Evolutionary conservation across 2,329 filamentous ascomycete species (phyloP).

Genomic region (Monilinia aucupariae): DNA sequence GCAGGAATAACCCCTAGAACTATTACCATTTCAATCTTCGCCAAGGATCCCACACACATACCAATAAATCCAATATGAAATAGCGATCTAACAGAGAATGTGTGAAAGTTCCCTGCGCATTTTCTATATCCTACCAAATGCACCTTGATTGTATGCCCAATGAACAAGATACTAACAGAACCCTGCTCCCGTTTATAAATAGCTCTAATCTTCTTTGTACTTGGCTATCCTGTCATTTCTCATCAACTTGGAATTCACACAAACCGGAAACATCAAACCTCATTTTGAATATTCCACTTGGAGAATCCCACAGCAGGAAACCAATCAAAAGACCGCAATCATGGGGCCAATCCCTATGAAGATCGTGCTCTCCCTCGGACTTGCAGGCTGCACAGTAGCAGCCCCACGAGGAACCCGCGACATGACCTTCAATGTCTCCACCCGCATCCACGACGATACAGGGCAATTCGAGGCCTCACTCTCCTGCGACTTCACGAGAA

Average conservation of each 20-base stretch:
- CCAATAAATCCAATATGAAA: not conserved
- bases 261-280: not conserved
- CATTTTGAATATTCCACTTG: not conserved
- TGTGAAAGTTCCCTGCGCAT: not conserved
- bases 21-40: not conserved
- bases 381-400: not conserved
- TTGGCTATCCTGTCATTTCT: not conserved
- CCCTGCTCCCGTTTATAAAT: not conserved
- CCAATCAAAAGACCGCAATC: not conserved
- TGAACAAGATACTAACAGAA: not conserved
- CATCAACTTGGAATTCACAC: not conserved
- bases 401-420: not conserved
- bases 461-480: not conserved
- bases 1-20: not conserved
- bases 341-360: not conserved
- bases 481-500: not conserved
- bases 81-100: not conserved
- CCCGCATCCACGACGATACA: not conserved
- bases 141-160: not conserved
- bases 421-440: not conserved
- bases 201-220: not conserved
- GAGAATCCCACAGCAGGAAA: not conserved
- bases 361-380: not conserved
- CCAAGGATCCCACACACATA: not conserved
- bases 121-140: not conserved